Percentiles rank a stretch among this genome's conserved stretches.
phyloP scores from a whole-genome alignment of 345 rosid species.

The Eutrema yunnanense region DNA sequence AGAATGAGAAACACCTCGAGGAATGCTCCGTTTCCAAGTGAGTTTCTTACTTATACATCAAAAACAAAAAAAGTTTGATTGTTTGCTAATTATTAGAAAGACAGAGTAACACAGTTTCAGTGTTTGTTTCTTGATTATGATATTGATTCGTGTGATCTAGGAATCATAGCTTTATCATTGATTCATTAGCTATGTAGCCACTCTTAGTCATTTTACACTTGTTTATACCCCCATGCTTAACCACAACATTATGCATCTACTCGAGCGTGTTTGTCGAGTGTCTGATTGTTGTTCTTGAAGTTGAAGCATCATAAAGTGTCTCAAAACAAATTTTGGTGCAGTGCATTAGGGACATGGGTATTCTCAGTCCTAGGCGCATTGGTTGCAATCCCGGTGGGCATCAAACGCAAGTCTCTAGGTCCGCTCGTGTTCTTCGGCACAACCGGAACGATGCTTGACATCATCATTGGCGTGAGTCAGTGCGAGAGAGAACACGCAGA shows the following conservation, averaged over 20 bases:
- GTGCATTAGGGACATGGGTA: conserved; percentile 95
- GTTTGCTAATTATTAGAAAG: background rate
- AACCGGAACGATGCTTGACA: conserved; percentile 94
- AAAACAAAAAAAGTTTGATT: background rate
- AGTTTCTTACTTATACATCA: too few species aligned
- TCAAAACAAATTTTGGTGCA: conserved; percentile 10
- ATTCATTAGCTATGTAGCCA: background rate
- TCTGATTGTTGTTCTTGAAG: background rate
- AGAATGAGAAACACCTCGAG: too few species aligned
- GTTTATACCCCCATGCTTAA: background rate
- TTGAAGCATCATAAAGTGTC: background rate
- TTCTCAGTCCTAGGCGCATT: conserved; percentile 84
- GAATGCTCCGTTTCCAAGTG: too few species aligned
- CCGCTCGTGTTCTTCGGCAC: conserved; percentile 97
- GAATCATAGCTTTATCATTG: background rate
- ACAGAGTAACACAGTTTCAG: background rate
- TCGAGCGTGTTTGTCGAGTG: too few species aligned
- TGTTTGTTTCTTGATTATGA: background rate
- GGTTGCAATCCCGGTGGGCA: conserved; percentile 88
- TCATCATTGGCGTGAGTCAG: conserved; percentile 76
- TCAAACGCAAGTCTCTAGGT: conserved; percentile 75
- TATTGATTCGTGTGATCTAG: background rate
- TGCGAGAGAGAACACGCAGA: conserved; percentile 99
- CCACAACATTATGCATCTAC: background rate
- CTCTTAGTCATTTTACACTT: background rate